A percentile compares a stretch with the other conserved stretches of the same genome.
Evolutionary conservation across 1,139 yeast genomes (phyloP).

Genomic region (Diutina mesorugosa): DNA sequence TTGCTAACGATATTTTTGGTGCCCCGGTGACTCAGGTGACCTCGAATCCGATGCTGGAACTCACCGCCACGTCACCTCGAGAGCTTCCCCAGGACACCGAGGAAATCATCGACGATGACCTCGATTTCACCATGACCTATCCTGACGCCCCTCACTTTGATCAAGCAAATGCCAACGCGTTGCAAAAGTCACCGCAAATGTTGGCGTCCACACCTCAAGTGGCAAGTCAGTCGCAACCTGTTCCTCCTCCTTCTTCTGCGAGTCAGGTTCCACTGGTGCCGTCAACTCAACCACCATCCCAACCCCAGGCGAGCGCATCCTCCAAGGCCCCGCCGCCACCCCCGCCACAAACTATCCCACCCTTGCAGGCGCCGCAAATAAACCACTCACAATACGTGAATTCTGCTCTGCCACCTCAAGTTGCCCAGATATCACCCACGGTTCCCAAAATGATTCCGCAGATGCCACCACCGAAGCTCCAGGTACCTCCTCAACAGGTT

Average conservation of each 20-base stretch:
- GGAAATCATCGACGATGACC: neutral
- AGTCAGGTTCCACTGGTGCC: neutral
- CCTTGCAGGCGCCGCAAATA: neutral
- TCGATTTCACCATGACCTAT: neutral
- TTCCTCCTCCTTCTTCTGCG: neutral
- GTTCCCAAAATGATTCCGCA: neutral
- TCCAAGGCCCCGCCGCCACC: neutral
- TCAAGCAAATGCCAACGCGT: neutral
- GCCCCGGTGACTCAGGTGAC: neutral
- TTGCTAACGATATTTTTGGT: conserved; percentile 30
- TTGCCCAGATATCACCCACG: neutral
- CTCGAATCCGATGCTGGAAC: neutral
- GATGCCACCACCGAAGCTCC: neutral
- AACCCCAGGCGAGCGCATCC: neutral
- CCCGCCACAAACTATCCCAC: neutral
- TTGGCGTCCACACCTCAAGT: neutral
- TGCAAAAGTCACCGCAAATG: neutral
- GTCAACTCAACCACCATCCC: neutral
- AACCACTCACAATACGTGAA: neutral
- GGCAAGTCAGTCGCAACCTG: neutral
- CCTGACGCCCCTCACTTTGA: neutral
- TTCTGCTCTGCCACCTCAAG: neutral
- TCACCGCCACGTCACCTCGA: neutral
- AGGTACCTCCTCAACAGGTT: neutral
- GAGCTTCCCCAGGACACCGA: neutral